Evolutionary conservation across 2,329 filamentous ascomycete species (phyloP), one percentile per base, ranked within the genome.

Genomic region (Hypoxylon sp.): DNA sequence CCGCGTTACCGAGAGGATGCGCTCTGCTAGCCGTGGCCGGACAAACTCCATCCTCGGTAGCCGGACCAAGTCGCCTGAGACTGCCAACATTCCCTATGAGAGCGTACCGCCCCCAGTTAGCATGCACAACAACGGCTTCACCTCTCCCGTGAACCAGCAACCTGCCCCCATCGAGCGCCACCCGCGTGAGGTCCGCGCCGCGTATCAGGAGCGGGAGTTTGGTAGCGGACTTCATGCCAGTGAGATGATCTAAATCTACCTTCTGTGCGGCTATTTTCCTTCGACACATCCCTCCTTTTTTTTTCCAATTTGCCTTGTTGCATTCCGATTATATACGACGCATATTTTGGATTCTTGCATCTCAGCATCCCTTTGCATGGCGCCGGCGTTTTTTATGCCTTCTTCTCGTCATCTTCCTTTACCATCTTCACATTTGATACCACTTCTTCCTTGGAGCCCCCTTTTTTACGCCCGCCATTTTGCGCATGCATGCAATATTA

Each of bases 1-100:
- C 65, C 87, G 88, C 51, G 87, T 86, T 0, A 88, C 87, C 0
- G 88, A 90, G 72, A 84, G 87, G 52, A 84, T 90, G 74, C 85
- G 88, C 19, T 90, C 87, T 3, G 87, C 82, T 1, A 90, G 87
- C 76, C 86, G 88, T 14, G 84, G 83, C 55, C 83, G 84, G 47
- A 86, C 86, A 71, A 83, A 83, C 67, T 76, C 78, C 0, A 75
- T 76, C 9, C 76, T 78, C 13, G 75, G 72, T 37, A 72, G 68
- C 70, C 74, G 79, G 13, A 80, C 79, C 55, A 81, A 80, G 73
- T 82, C 79, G 1, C 81, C 82, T 0, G 81, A 81, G 59, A 71
- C 81, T 54, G 65, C 72, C 51, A 67, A 74, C 22, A 77, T 78
- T 2, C 80, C 80, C 0, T 81, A 81, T 59, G 81, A 83, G 73